These are phyloP conservation scores for Globisporangium sylvaticum DNA, from an alignment of 352 stramenopile genomes.

Conservation along the genomic window DNA sequence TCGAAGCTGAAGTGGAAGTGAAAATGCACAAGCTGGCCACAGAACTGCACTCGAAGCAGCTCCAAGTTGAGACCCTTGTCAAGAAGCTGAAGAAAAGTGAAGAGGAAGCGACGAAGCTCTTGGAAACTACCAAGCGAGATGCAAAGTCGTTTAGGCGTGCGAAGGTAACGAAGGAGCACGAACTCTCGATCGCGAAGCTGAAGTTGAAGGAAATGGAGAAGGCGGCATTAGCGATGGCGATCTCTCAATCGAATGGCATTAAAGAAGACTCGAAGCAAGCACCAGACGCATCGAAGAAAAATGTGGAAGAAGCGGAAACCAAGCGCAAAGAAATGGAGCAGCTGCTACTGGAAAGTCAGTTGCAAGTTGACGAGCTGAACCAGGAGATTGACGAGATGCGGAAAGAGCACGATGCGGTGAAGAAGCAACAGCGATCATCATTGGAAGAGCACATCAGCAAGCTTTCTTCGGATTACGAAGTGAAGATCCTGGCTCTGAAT, in stretches of 20 bases:
- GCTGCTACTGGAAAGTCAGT: slow-evolving; percentile 42
- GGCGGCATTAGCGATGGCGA: slow-evolving; percentile 17
- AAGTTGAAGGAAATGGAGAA: slow-evolving; percentile 64
- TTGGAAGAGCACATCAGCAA: slow-evolving; percentile 39
- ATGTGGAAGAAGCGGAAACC: slow-evolving; percentile 15
- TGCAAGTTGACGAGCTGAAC: slow-evolving; percentile 55
- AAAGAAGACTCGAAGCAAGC: slow-evolving; percentile 17
- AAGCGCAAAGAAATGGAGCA: slow-evolving; percentile 50
- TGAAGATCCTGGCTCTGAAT: slow-evolving; percentile 42
- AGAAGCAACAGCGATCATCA: slow-evolving; percentile 31
- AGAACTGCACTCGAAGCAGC: slow-evolving; percentile 59
- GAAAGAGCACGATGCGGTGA: slow-evolving; percentile 29
- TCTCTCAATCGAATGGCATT: slow-evolving; percentile 14
- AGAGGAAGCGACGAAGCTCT: slow-evolving; percentile 36
- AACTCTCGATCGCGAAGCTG: slow-evolving; percentile 53
- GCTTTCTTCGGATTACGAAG: slow-evolving; percentile 45
- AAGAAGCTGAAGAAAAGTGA: slow-evolving; percentile 62
- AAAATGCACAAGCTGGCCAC: slow-evolving; percentile 47
- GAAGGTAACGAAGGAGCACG: slow-evolving; percentile 63
- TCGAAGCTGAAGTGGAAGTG: slow-evolving; percentile 60
- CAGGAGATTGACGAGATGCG: slow-evolving; percentile 45
- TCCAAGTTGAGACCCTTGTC: slow-evolving; percentile 42
- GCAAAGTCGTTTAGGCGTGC: slow-evolving; percentile 40
- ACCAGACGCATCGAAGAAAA: slow-evolving; percentile 15
- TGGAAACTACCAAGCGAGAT: slow-evolving; percentile 48